Evolutionary conservation across 2,329 filamentous ascomycete species (phyloP), one percentile per base, ranked within the genome.

Genomic region (Didymella segeticola): DNA sequence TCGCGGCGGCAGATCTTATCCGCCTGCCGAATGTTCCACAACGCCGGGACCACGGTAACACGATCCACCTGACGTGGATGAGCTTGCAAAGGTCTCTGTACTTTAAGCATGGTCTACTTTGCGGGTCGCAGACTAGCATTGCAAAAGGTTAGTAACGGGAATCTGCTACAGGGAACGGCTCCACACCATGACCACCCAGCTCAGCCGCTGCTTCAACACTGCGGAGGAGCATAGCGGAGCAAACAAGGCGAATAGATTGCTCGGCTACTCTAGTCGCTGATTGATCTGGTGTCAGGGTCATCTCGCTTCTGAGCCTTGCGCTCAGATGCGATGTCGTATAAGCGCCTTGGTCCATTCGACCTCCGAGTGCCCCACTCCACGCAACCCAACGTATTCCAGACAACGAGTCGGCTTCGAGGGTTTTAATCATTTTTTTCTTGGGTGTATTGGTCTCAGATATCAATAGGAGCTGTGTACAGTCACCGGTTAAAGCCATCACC

Each of bases 21-120:
- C 60, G 58, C 53, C 60, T 70, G 58, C 61, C 57, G 60, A 46
- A 20, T 26, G 65, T 42, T 60, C 61, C 68, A 69, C 68, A 58
- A 34, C 55, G 34, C 66, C 66, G 41, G 48, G 23, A 49, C 14
- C 45, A n/a, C 54, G 58, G 62, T 36, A 57, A 51, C 56, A 59
- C 38, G 46, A 12, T 47, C 61, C 45, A 53, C 47, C 46, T 46
- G 55, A 46, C 22, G 12, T 26, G 7, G 42, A 23, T 53, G 34
- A 53, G 42, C 33, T 39, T 42, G 34, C 47, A 36, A 23, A 43
- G 17, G 17, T 43, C 12, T 19, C 29, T 20, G 17, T 42, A 33
- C 5, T 9, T 23, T 15, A 17, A 10, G 22, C 7, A 8, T 20
- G 9, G 11, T 8, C 9, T 34, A 6, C n/a, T 34, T 30, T 36